Evolutionary conservation across 805 yeast species (phyloP).

Genomic region (Metschnikowia chrysomelidarum): DNA sequence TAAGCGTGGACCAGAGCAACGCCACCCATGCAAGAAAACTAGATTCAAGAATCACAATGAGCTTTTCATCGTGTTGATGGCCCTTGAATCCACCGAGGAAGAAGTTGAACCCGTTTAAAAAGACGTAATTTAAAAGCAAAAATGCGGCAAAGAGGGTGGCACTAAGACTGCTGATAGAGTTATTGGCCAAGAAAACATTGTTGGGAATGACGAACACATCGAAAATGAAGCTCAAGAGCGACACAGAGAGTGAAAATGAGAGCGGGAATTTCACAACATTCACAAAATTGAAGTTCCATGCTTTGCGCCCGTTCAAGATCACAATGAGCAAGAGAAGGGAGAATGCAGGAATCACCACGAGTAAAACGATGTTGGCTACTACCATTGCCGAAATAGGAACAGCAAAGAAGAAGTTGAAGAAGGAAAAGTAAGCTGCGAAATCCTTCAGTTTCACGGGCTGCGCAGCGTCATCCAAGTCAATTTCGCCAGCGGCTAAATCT

Average conservation of each 20-base stretch:
- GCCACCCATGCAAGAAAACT: constrained; percentile 56
- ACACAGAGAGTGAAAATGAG: constrained; percentile 36
- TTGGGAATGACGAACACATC: constrained; percentile 19
- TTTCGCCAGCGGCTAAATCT: constrained; percentile 35
- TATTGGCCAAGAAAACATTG: constrained; percentile 38
- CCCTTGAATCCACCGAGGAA: constrained; percentile 33
- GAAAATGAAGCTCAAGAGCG: constrained; percentile 26
- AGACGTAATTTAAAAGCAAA: constrained; percentile 52
- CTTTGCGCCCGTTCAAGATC: constrained; percentile 45
- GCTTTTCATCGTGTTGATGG: constrained; percentile 49
- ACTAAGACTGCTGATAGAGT: constrained; percentile 38
- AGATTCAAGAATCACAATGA: constrained; percentile 53
- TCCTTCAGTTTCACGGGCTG: constrained; percentile 23
- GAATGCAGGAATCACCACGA: constrained; percentile 56
- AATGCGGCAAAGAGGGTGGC: constrained; percentile 44
- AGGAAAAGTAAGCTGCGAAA: constrained; percentile 62
- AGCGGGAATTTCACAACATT: constrained; percentile 58
- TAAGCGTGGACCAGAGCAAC: constrained; percentile 45
- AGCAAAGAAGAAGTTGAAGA: constrained; percentile 59
- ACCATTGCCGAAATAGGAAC: constrained; percentile 50
- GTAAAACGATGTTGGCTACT: constrained; percentile 49
- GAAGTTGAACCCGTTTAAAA: constrained; percentile 47
- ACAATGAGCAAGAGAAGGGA: constrained; percentile 45
- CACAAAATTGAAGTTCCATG: constrained; percentile 44
- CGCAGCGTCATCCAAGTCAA: constrained; percentile 29